phyloP scores from a whole-genome alignment of 108 stramenopile genomes.

The Seminavis robusta region DNA sequence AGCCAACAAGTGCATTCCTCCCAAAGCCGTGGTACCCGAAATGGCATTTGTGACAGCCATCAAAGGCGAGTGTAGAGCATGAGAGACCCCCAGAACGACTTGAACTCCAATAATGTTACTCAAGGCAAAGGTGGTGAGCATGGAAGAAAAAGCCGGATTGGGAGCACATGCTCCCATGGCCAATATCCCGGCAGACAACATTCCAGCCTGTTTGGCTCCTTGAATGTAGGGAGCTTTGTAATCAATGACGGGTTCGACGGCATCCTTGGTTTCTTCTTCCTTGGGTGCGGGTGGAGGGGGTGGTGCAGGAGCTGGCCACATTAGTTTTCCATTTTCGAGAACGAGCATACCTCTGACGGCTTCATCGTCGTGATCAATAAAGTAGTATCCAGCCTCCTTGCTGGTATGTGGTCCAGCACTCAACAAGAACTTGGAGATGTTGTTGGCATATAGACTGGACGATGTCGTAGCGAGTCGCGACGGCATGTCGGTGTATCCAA shows the following conservation, averaged over 20 bases:
- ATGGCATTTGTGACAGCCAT: constrained; percentile 99
- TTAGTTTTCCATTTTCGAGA: constrained; percentile 84
- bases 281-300: constrained; percentile 69
- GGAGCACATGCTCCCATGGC: constrained; percentile 87
- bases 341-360: constrained; percentile 93
- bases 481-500: constrained; percentile 98
- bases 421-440: constrained; percentile 96
- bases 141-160: constrained; percentile 86
- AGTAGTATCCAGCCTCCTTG: constrained; percentile 67
- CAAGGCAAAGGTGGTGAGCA: constrained; percentile 97
- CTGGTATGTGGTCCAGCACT: constrained; percentile 88
- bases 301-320: constrained; percentile 90
- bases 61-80: constrained; percentile 96
- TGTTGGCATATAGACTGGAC: constrained; percentile 92
- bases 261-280: constrained; percentile 44
- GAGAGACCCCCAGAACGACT: constrained; percentile 95
- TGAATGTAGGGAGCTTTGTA: constrained; percentile 70
- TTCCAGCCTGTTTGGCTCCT: constrained; percentile 68
- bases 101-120: constrained; percentile 94
- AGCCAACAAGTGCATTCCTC: constrained; percentile 95
- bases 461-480: constrained; percentile 94
- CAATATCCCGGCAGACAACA: constrained; percentile 72
- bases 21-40: constrained; percentile 96
- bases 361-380: constrained; percentile 92
- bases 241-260: constrained; percentile 51